Base-by-base conservation (phyloP, 305 asterid genomes). In the Coffea humblotiana region DNA sequence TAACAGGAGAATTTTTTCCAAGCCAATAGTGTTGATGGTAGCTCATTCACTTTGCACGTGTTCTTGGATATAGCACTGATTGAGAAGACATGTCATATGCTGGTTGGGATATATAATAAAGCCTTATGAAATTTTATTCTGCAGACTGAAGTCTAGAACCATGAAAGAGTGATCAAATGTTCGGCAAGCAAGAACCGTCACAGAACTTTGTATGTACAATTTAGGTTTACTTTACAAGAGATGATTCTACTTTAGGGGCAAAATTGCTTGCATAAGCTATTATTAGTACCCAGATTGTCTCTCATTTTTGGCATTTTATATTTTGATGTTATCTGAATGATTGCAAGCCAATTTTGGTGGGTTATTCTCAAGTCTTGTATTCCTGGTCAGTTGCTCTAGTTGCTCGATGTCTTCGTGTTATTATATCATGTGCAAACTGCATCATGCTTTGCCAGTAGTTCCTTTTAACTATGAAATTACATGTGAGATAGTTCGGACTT, bases 161-260 rank as follows among this genome's bases (percentile, higher is more conserved):
- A 2, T 27, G 37, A 79, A 52, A 66, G 75, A n/a, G 61, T 52
- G 56, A 29, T 73, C 52, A 48, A 64, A 78, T 76, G 75, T 61
- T 76, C 29, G 29, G 40, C 75, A 47, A 27, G 70, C 60, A n/a
- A 25, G 51, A 74, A 65, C 54, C 32, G 71, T 21, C 14, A 21
- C 45, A 52, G 56, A 47, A 78, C 32, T 77, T 81, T 58, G 71
- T 69, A 56, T 78, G 80, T 82, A 74, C 79, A 74, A 74, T 45
- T 66, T 74, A 78, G 47, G 71, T n/a, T 10, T 58, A 54, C 14
- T 23, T 21, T 32, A 73, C 65, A 29, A 63, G 72, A 13, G 60
- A 77, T 77, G 69, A 71, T 49, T 19, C 48, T 58, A 23, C 72
- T 27, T 63, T 3, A 43, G 47, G 75, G 72, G 19, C 14, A 8